phyloP scores from a whole-genome alignment of 108 stramenopile species.

The Cyclotella baltica region DNA sequence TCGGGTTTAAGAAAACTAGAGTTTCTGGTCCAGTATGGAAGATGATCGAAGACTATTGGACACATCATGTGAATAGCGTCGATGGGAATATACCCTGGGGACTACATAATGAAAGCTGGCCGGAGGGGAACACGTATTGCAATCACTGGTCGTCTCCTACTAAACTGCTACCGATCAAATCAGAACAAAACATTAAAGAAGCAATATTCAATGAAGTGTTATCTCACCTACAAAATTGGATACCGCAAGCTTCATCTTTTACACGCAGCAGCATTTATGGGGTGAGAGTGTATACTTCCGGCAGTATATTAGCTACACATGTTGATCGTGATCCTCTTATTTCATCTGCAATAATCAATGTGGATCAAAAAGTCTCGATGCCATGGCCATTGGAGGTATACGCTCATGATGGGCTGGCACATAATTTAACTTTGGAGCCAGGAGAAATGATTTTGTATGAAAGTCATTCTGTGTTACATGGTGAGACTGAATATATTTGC shows the following conservation, averaged over 20 bases:
- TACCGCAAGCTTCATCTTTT: conserved; percentile 44
- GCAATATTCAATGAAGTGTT: conserved; percentile 41
- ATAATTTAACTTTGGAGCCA: conserved; percentile 94
- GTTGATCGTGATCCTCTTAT: conserved; percentile 90
- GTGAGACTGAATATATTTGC: background rate
- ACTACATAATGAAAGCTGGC: conserved; percentile 44
- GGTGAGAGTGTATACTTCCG: conserved; percentile 75
- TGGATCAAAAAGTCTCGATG: conserved; percentile 86
- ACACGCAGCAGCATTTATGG: conserved; percentile 74
- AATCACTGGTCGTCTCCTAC: conserved; percentile 57
- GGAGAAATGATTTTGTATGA: conserved; percentile 92
- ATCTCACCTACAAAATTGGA: conserved; percentile 61
- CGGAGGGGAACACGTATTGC: conserved; percentile 55
- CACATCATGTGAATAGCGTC: conserved; percentile 1
- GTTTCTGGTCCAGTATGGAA: conserved; percentile 32
- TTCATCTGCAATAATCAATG: conserved; percentile 87
- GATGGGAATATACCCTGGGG: conserved; percentile 16
- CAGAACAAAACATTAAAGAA: conserved; percentile 11
- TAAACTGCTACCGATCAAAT: conserved; percentile 22
- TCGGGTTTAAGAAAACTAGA: conserved; percentile 42
- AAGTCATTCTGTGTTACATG: conserved; percentile 86
- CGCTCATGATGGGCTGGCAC: conserved; percentile 84
- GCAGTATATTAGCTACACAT: conserved; percentile 78
- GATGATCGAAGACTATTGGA: conserved; percentile 43
- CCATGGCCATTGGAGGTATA: conserved; percentile 89